These are phyloP conservation scores for Gomphus bonarii DNA, from an alignment of 1,284 basidiomycete species.

Conservation along the genomic window DNA sequence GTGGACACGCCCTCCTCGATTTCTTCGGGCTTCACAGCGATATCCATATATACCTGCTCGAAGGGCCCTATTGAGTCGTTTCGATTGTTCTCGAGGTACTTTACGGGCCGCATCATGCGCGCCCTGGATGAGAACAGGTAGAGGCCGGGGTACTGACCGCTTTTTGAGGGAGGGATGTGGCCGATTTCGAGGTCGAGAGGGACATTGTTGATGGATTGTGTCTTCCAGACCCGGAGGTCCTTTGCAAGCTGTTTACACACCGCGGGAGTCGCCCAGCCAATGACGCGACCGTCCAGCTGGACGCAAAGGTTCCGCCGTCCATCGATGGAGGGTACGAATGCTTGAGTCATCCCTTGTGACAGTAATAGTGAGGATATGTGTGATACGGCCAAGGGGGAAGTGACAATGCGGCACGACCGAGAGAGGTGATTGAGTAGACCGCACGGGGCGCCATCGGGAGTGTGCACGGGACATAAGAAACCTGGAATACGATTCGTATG, in stretches of 20 bases:
- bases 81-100: constrained; percentile 77
- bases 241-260: constrained; percentile 76
- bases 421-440: constrained; percentile 97
- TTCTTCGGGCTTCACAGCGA: constrained; percentile 87
- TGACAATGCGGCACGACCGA: constrained; percentile 88
- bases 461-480: constrained; percentile 98
- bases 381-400: constrained; percentile 62
- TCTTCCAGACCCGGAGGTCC: constrained; percentile 91
- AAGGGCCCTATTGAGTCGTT: constrained; percentile 93
- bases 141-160: constrained; percentile 95
- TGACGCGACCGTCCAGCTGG: constrained; percentile 89
- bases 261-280: constrained; percentile 86
- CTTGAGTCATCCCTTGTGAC: constrained; percentile 91
- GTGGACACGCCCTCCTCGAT: constrained; percentile 76
- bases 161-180: constrained; percentile 79
- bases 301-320: constrained; percentile 75
- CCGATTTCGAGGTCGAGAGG: constrained; percentile 96
- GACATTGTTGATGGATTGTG: constrained; percentile 73
- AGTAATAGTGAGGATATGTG: constrained; percentile 79
- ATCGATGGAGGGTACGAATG: constrained; percentile 70
- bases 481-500: constrained; percentile 36
- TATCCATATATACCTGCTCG: constrained; percentile 99
- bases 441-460: constrained; percentile 96
- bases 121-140: constrained; percentile 86
- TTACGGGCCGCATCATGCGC: constrained; percentile 98